Percentiles rank a stretch among this genome's conserved stretches.
Evolutionary conservation across 2,329 filamentous ascomycete species (phyloP).

Genomic region (Trichoderma afroharzianum): DNA sequence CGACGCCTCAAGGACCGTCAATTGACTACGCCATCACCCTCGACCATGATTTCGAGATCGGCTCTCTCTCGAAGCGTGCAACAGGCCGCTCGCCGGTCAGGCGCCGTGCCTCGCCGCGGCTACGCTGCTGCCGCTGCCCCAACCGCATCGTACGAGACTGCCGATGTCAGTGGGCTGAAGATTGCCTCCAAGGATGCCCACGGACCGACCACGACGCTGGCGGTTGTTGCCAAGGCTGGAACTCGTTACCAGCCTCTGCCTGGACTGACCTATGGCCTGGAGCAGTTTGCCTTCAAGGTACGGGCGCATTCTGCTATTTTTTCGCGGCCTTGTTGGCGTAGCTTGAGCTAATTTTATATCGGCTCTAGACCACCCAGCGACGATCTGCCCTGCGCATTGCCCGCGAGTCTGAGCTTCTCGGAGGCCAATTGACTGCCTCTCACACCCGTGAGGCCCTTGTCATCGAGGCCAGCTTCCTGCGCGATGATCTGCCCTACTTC

Average conservation of each 20-base stretch:
- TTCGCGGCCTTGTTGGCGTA: constrained; percentile 15
- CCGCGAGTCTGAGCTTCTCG: constrained; percentile 92
- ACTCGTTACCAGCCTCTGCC: constrained; percentile 88
- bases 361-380: constrained; percentile 71
- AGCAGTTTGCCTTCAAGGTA: constrained; percentile 98
- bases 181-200: constrained; percentile 85
- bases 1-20: constrained; percentile 45
- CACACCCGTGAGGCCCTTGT: constrained; percentile 93
- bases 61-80: constrained; percentile 56
- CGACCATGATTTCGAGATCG: constrained; percentile 62
- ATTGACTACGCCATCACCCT: constrained; percentile 54
- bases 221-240: constrained; percentile 89
- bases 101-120: constrained; percentile 54
- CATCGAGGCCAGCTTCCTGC: constrained; percentile 89
- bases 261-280: constrained; percentile 83
- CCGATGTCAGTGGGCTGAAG: constrained; percentile 85
- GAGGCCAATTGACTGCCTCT: constrained; percentile 80
- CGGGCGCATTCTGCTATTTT: constrained; percentile 16
- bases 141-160: constrained; percentile 81
- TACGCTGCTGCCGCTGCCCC: constrained; percentile 54
- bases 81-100: constrained; percentile 54
- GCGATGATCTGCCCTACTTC: constrained; percentile 95
- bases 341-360: constrained; percentile 45
- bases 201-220: constrained; percentile 85
- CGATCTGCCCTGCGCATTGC: constrained; percentile 89